phyloP scores from a whole-genome alignment of 2,329 filamentous ascomycete species.

The Lasiodiplodia citricola region DNA sequence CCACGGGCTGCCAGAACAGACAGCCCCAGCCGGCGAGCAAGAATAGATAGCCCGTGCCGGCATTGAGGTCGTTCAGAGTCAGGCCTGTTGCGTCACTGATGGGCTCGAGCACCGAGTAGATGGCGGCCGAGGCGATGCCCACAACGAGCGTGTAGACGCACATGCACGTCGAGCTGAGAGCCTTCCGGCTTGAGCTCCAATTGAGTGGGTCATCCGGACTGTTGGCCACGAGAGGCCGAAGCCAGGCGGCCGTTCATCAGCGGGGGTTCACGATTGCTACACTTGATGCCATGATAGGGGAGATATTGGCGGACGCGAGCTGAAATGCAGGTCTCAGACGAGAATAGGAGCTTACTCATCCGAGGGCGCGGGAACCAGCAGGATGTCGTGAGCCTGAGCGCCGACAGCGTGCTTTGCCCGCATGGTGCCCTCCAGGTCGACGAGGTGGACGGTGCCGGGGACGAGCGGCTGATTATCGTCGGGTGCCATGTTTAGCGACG shows the following conservation, averaged over 20 bases:
- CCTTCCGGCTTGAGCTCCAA: slow-evolving; percentile 38
- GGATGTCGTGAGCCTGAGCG: slow-evolving; percentile 43
- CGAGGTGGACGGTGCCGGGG: slow-evolving; percentile 51
- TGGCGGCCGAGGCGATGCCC: slow-evolving; percentile 55
- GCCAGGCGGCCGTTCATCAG: not conserved
- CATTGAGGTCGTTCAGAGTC: slow-evolving; percentile 51
- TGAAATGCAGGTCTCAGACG: not conserved
- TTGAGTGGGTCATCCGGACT: slow-evolving; percentile 43
- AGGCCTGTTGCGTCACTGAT: slow-evolving; percentile 56
- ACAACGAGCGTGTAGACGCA: slow-evolving; percentile 56
- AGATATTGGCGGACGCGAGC: slow-evolving; percentile 2
- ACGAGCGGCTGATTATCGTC: slow-evolving; percentile 27
- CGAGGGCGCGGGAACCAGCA: slow-evolving; percentile 47
- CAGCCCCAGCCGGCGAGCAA: slow-evolving; percentile 58
- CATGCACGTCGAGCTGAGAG: slow-evolving; percentile 47
- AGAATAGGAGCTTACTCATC: slow-evolving; percentile 30
- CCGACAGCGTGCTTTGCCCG: slow-evolving; percentile 43
- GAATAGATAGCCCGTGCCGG: slow-evolving; percentile 60
- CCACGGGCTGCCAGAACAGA: slow-evolving; percentile 60
- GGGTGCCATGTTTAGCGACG: slow-evolving; percentile 12
- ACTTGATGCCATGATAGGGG: not conserved
- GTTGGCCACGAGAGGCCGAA: not conserved
- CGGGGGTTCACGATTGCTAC: not conserved
- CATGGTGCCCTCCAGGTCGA: slow-evolving; percentile 48
- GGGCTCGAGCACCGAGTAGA: slow-evolving; percentile 57